Evolutionary conservation across 306 rosid genomes (phyloP).

Genomic region (Cucurbita maxima): DNA sequence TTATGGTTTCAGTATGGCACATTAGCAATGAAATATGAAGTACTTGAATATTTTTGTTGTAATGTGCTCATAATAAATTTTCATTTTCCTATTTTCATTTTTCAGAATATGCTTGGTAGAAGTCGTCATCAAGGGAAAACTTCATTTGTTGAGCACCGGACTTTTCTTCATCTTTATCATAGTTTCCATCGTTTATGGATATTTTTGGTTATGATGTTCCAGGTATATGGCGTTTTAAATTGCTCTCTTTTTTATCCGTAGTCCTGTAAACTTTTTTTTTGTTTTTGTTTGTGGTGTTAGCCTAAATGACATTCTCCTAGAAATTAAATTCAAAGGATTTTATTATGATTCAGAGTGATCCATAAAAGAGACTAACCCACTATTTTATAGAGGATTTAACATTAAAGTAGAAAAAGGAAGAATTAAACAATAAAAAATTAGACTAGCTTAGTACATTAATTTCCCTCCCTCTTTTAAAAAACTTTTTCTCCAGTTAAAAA

Average conservation of each 20-base stretch:
- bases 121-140: conserved; percentile 67
- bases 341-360: neutral
- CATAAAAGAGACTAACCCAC: neutral
- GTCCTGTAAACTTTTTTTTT: neutral
- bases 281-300: neutral
- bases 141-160: conserved; percentile 93
- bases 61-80: neutral
- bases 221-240: conserved; percentile 29
- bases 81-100: neutral
- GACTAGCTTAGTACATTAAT: neutral
- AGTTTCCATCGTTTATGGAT: conserved; percentile 95
- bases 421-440: no score
- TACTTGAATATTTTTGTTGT: neutral
- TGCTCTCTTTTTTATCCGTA: neutral
- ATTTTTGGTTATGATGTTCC: conserved; percentile 94
- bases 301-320: neutral
- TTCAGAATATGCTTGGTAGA: conserved; percentile 47
- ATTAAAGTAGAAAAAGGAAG: neutral
- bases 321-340: no score
- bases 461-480: neutral
- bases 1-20: neutral
- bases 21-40: neutral
- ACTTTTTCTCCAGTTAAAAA: no score
- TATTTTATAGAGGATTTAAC: neutral
- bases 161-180: conserved; percentile 87